phyloP scores from a whole-genome alignment of 768 basidiomycete species.

The Lentinus tigrinus region DNA sequence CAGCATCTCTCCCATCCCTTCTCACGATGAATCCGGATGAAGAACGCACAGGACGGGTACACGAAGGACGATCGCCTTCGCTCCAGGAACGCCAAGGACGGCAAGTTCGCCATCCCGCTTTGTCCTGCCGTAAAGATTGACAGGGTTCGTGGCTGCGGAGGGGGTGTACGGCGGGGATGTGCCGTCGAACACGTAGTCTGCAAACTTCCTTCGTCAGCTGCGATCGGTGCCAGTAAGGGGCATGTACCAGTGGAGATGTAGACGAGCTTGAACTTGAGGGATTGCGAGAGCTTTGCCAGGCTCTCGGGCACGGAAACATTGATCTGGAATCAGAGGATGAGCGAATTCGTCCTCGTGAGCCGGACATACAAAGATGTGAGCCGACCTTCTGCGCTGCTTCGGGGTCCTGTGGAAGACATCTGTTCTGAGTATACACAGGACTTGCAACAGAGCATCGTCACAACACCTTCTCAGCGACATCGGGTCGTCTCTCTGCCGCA shows the following conservation, averaged over 20 bases:
- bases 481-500: constrained; percentile 91
- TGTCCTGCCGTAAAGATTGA: constrained; percentile 85
- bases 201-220: neutral
- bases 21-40: too few relatives aligned
- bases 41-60: constrained; percentile 81
- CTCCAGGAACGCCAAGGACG: constrained; percentile 58
- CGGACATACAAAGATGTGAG: neutral
- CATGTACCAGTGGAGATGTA: constrained; percentile 85
- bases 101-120: constrained; percentile 87
- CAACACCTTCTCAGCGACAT: constrained; percentile 83
- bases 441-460: too few relatives aligned
- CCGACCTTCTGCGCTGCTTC: constrained; percentile 59
- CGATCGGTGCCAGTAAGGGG: neutral
- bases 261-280: constrained; percentile 67
- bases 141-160: constrained; percentile 68
- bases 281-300: constrained; percentile 65
- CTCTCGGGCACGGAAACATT: constrained; percentile 75
- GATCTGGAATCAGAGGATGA: constrained; percentile 48
- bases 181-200: constrained; percentile 96
- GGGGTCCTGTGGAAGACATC: constrained; percentile 52
- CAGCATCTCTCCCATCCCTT: too few relatives aligned
- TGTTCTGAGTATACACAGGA: neutral
- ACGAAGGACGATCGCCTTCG: constrained; percentile 69
- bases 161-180: constrained; percentile 88
- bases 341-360: too few relatives aligned